Base-by-base conservation (phyloP, 306 rosid genomes). In the Trifolium pratense region DNA sequence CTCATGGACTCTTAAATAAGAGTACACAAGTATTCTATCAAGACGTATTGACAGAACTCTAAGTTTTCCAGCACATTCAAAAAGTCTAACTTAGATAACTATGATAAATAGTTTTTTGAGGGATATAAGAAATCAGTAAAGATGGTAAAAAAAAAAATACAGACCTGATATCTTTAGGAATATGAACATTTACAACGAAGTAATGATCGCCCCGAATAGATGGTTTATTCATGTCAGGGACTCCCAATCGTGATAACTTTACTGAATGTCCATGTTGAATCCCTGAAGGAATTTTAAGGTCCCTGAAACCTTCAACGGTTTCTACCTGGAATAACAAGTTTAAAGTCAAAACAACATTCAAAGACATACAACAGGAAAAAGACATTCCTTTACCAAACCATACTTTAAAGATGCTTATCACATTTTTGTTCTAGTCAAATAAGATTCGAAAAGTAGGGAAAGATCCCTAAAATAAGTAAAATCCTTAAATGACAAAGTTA, bases 181-280 rank as follows among this genome's bases (percentile, higher is more conserved):
- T 89, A 62, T 74, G 87, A 75, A 91, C 90, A 80, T 91, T 87
- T 71, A 88, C 92, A 56, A 83, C 61, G 77, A 94, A 94, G 85
- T 84, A 86, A 87, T 91, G 98, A 85, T 94, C 86, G 25, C 98
- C 97, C 49, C 97, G 86, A 78, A 84, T 62, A 79, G 87, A 89
- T 77, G 95, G 96, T 81, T 79, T 87, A 14, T 88, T 90, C 70
- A 88, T 84, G 81, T 91, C 86, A 68, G 96, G 96, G 82, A 88
- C 95, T 42, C 98, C 97, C 87, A 91, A 69, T 23, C 46, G 75
- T 5, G 83, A 70, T 69, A 94, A 71, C 84, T 87, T 91, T 34
- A 94, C 88, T 10, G 87, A 83, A 58, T 89, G 91, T 34, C 98
- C 98, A 17, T 97, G 88, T 81, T 94, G 98, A 87, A 79, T 87